Conservation (phyloP, 2,329 filamentous ascomycete genomes). For the Metarhizium album region DNA sequence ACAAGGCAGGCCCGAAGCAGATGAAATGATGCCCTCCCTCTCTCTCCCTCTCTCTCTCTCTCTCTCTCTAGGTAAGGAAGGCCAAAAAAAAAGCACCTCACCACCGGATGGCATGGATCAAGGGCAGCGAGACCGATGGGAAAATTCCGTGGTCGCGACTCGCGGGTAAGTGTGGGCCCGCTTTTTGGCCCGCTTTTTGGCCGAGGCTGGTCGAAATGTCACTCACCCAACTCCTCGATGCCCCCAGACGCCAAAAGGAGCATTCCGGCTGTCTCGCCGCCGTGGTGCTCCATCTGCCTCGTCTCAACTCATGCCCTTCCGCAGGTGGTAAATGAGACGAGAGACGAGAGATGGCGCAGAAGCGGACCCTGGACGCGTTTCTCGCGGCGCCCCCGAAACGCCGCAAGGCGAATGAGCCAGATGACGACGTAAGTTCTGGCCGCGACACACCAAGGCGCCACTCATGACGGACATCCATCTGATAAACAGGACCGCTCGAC, state of each 20-base stretch:
- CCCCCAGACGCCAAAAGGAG: too few species aligned
- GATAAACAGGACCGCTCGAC: background rate
- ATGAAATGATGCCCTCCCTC: too few species aligned
- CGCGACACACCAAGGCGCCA: constrained; percentile 4
- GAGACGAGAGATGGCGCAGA: constrained; percentile 10
- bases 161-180: background rate
- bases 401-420: constrained; percentile 12
- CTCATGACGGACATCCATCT: background rate
- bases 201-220: constrained; percentile 3
- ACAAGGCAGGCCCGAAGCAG: background rate
- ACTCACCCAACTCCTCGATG: background rate
- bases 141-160: too few species aligned
- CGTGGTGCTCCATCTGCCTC: too few species aligned
- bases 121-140: constrained; percentile 17
- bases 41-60: too few species aligned
- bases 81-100: too few species aligned
- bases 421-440: background rate
- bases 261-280: too few species aligned
- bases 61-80: too few species aligned
- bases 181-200: too few species aligned
- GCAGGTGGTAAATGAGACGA: too few species aligned
- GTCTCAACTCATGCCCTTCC: too few species aligned
- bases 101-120: too few species aligned
- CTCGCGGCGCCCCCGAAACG: constrained; percentile 32
- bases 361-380: constrained; percentile 57